Conservation (phyloP, 1,139 yeast genomes). For the Taphrina sp. region DNA sequence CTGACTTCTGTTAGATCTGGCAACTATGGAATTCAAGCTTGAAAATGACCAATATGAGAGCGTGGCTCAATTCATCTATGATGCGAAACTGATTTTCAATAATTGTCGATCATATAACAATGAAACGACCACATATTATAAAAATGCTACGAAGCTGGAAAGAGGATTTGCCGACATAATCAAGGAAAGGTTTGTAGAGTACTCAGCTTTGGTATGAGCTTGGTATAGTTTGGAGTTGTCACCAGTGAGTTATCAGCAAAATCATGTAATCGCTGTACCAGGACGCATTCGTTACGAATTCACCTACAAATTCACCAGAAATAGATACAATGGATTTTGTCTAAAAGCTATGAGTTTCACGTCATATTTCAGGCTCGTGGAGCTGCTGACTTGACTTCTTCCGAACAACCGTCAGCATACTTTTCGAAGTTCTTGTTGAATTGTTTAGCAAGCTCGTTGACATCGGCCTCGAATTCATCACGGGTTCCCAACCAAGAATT, state of each 20-base stretch:
- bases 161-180: conserved; percentile 25
- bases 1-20: conserved; percentile 53
- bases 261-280: too few relatives aligned
- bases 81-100: conserved; percentile 77
- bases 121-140: conserved; percentile 84
- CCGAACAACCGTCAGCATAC: conserved; percentile 78
- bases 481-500: conserved; percentile 76
- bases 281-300: too few relatives aligned
- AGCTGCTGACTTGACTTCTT: conserved; percentile 90
- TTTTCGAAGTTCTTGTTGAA: conserved; percentile 83
- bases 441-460: conserved; percentile 68
- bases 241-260: too few relatives aligned
- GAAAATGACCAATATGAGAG: conserved; percentile 89
- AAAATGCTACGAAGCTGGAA: conserved; percentile 40
- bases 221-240: too few relatives aligned
- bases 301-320: too few relatives aligned
- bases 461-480: conserved; percentile 63
- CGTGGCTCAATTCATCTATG: conserved; percentile 88
- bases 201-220: not conserved
- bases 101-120: conserved; percentile 89
- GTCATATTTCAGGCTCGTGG: too few relatives aligned
- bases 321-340: too few relatives aligned
- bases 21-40: conserved; percentile 90
- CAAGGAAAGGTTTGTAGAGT: conserved; percentile 30
- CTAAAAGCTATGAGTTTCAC: too few relatives aligned